Conservation (phyloP, 2,329 filamentous ascomycete genomes). For the Aspergillus floridensis region DNA sequence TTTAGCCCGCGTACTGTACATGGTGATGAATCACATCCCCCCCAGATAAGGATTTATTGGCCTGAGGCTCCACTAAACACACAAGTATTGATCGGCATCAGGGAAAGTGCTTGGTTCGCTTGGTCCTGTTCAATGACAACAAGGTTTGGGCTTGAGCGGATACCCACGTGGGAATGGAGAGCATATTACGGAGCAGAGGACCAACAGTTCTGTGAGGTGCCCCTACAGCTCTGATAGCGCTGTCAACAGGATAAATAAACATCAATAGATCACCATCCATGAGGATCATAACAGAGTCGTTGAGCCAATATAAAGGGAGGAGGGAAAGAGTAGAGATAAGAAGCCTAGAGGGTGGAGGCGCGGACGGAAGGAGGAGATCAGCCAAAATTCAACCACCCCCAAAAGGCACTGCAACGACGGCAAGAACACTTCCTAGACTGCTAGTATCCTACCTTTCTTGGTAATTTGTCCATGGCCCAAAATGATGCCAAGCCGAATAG, state of each 20-base stretch:
- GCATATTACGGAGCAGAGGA: constrained; percentile 3
- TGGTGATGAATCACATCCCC: neutral
- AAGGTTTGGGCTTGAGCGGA: constrained; percentile 8
- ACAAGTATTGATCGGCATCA: constrained; percentile 15
- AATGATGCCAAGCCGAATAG: neutral
- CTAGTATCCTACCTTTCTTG: neutral
- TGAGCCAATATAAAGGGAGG: neutral
- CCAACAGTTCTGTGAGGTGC: neutral
- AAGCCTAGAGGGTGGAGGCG: neutral
- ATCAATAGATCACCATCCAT: neutral
- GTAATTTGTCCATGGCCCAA: neutral
- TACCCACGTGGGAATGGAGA: constrained; percentile 19
- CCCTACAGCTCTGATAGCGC: too few species aligned
- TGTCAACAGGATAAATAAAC: neutral
- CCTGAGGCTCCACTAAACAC: neutral
- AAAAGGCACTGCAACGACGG: neutral
- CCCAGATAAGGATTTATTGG: neutral
- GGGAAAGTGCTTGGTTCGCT: constrained; percentile 20
- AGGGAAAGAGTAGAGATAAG: neutral
- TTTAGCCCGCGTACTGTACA: too few species aligned
- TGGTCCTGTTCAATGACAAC: neutral
- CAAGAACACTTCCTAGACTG: neutral
- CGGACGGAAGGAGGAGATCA: neutral
- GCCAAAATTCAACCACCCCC: neutral
- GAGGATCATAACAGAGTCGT: neutral